Conservation (phyloP, 75 land plant species). For the Pinus albicaulis region DNA sequence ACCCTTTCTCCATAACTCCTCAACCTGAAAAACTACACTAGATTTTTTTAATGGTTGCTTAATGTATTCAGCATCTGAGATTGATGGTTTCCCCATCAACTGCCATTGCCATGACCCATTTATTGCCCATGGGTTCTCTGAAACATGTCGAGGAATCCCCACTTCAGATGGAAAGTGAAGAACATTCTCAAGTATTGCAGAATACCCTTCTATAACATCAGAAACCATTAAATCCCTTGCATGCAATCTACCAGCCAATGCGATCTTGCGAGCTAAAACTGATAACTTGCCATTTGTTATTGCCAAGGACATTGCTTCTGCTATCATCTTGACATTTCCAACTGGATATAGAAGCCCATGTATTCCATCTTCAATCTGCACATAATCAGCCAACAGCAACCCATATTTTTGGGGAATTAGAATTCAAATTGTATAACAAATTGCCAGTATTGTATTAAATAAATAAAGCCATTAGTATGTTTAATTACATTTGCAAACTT, state of each 20-base stretch:
- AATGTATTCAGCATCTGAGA: conserved; percentile 4
- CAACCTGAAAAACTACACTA: conserved; percentile 28
- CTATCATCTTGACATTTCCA: conserved; percentile 42
- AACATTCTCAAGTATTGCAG: conserved; percentile 61
- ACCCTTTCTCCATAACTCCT: conserved; percentile 20
- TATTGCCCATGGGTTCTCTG: conserved; percentile 28
- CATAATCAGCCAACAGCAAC: conserved; percentile 9
- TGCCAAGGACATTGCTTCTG: conserved; percentile 38
- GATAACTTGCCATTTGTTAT: conserved; percentile 41
- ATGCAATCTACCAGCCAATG: conserved; percentile 42
- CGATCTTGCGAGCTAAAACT: conserved; percentile 35
- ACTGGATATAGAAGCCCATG: conserved; percentile 79
- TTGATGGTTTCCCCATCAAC: conserved; percentile 21
- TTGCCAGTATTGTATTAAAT: background rate
- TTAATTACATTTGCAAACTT: background rate
- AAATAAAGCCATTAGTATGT: background rate
- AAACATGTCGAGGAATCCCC: conserved; percentile 33
- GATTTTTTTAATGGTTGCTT: conserved; percentile 19
- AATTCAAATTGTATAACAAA: background rate
- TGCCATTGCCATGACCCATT: conserved; percentile 79
- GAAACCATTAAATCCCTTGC: conserved; percentile 57
- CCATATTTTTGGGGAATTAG: conserved; percentile 11
- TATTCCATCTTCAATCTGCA: conserved; percentile 72
- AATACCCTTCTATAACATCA: conserved; percentile 65
- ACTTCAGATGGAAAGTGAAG: conserved; percentile 80